Base-by-base conservation (phyloP, 176 grass and related monocot genomes). In the Puccinellia tenuiflora region DNA sequence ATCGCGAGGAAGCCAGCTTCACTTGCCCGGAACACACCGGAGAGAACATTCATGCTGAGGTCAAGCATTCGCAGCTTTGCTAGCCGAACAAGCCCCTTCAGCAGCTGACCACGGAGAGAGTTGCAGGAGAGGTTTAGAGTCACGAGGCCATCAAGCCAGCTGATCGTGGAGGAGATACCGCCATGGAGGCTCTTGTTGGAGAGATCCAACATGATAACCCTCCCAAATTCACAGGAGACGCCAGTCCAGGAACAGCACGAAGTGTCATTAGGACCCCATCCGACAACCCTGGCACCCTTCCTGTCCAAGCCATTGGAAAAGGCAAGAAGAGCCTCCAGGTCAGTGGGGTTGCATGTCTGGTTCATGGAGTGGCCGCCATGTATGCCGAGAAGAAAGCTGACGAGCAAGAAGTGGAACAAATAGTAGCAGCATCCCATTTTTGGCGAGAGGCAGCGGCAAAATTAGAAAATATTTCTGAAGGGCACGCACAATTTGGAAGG, bases 181-280 rank as follows among this genome's bases (percentile, higher is more conserved):
- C 94, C 94, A n/a, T 40, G 33, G 17, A 97, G 88, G 34, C 22
- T 73, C 81, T 52, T 88, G 48, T 84, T 84, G 28, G 56, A 66
- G 47, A 97, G 87, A 82, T 93, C 64, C 82, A 97, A 52, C 35
- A 28, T 43, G 12, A 86, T 64, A 22, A 94, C 94, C 70, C 79
- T 90, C 37, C 60, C 51, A 61, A 59, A n/a, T 50, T 74, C 43
- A 38, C 91, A 97, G 9, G 35, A 26, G 0, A 97, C 21, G 4
- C 91, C 94, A 12, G 77, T 60, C 94, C 94, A 97, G 4, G 81
- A 73, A 43, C 91, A 97, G 69, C 89, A 97, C 5, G 84, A 68
- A 5, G 91, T 37, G 30, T 64, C 43, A 20, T 80, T 76, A 43
- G 72, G 69, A 47, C 31, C 59, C 85, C 94, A 93, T 47, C 85